Conservation (phyloP, 495 filamentous ascomycete genomes). For the Trichocladium antarcticum region DNA sequence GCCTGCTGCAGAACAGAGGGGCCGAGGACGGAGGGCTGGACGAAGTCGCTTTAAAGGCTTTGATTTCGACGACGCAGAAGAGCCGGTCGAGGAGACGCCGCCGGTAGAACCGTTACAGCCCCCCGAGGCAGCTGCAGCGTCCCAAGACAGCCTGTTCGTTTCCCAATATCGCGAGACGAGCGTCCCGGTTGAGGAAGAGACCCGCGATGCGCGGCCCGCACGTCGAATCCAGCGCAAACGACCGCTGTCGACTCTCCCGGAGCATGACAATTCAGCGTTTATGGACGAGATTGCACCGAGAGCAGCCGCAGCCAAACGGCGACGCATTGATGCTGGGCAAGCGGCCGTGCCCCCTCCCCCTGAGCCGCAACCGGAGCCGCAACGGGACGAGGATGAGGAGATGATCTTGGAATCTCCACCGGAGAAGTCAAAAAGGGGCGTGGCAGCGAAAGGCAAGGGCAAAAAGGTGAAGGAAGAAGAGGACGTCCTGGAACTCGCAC, state of each 20-base stretch:
- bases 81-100: conserved; percentile 14
- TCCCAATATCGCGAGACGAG: conserved; percentile 27
- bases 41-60: conserved; percentile 69
- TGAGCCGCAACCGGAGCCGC: conserved; percentile 9
- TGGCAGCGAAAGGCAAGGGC: conserved; percentile 33
- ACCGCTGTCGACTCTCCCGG: conserved; percentile 21
- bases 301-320: conserved; percentile 60
- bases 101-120: not conserved
- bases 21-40: conserved; percentile 30
- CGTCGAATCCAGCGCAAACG: conserved; percentile 38
- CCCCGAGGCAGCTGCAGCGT: conserved; percentile 4
- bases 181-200: conserved; percentile 12
- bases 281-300: conserved; percentile 59
- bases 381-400: conserved; percentile 10
- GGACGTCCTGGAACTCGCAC: conserved; percentile 58
- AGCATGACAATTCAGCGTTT: conserved; percentile 38
- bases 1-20: conserved; percentile 6
- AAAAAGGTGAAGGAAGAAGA: conserved; percentile 46
- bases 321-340: conserved; percentile 43
- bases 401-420: conserved; percentile 12
- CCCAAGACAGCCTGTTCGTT: conserved; percentile 24
- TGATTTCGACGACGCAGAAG: conserved; percentile 30
- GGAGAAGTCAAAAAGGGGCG: conserved; percentile 11
- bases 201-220: conserved; percentile 8
- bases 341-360: conserved; percentile 22